Base-by-base conservation (phyloP, 208 protist species). In the Trypanosoma platydactyli region DNA sequence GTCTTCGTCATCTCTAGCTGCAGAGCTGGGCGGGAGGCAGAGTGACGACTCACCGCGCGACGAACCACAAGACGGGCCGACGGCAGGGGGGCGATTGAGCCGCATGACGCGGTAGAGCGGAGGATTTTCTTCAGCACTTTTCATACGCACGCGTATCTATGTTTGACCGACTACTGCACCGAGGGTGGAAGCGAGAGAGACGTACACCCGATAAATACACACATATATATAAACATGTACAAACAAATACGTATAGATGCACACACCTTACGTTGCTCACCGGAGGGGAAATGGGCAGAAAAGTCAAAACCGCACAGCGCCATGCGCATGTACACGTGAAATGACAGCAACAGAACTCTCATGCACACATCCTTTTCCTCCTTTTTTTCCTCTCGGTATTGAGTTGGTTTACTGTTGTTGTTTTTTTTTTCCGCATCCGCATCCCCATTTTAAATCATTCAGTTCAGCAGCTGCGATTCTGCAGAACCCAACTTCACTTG, bases 31-130 rank as follows among this genome's bases (percentile, higher is more conserved):
- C 9, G 33, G 5, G 33, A 9, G 33, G 33, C 3, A 38, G 33
- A 38, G 33, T 38, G 33, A 9, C 22, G 22, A 1, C 11, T 20
- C 49, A 9, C 22, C 16, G 24, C 49, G 29, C 5, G 49, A 16
- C 22, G 5, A 15, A 4, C 24, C 9, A 12, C 12, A 18, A 1
- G 62, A 41, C 38, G 45, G 46, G 12, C 46, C 54, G 24, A 56
- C 65, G 33, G 54, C 57, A 3, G 65, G 65, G 9, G 24, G 16
- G 30, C 65, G 54, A 52, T 71, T 64, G 9, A 71, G 35, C 20
- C 54, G 54, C 54, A 71, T 48, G 45, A 71, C 40, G 30, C 25
- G 53, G 16, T 38, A 61, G 27, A 22, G 54, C 20, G 22, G 40
- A 18, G 15, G 9, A 25, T 57, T n/a, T 29, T 33, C 45, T 30